A percentile compares a stretch with the other conserved stretches of the same genome.
Conservation (phyloP, 2,329 filamentous ascomycete genomes). For the Hymenotorrendiella dingleyae region DNA sequence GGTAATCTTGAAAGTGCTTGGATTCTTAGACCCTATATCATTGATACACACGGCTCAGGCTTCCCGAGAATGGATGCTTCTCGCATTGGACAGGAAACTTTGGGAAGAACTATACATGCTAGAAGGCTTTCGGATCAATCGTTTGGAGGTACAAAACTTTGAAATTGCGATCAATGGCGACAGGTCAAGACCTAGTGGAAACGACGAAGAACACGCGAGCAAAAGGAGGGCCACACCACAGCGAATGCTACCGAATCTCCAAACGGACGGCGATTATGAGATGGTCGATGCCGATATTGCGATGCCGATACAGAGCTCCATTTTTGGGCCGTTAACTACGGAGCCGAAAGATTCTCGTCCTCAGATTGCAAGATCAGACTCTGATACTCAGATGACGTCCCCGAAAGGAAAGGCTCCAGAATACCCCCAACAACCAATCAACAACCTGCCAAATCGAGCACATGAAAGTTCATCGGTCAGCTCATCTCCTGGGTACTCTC, state of each 20-base stretch:
- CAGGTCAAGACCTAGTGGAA: conserved; percentile 12
- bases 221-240: conserved; percentile 50
- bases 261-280: conserved; percentile 42
- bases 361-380: conserved; percentile 14
- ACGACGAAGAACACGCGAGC: conserved; percentile 44
- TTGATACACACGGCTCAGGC: conserved; percentile 73
- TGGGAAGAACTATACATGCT: conserved; percentile 79
- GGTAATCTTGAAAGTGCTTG: conserved; percentile 83
- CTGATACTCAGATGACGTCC: conserved; percentile 17
- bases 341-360: conserved; percentile 8
- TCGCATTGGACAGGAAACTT: conserved; percentile 75
- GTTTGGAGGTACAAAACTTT: conserved; percentile 57
- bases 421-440: conserved; percentile 9
- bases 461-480: conserved; percentile 11
- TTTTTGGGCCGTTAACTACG: conserved; percentile 20
- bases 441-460: conserved; percentile 2
- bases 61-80: conserved; percentile 73
- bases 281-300: conserved; percentile 36
- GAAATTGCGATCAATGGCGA: conserved; percentile 47
- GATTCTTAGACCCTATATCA: conserved; percentile 75
- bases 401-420: conserved; percentile 1
- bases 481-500: conserved; percentile 10
- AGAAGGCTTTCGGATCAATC: conserved; percentile 79
- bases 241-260: conserved; percentile 21
- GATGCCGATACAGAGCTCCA: conserved; percentile 15